A percentile compares a stretch with the other conserved stretches of the same genome.
Conservation (phyloP, 2,329 filamentous ascomycete species). For the Neoscytalidium dimidiatum region DNA sequence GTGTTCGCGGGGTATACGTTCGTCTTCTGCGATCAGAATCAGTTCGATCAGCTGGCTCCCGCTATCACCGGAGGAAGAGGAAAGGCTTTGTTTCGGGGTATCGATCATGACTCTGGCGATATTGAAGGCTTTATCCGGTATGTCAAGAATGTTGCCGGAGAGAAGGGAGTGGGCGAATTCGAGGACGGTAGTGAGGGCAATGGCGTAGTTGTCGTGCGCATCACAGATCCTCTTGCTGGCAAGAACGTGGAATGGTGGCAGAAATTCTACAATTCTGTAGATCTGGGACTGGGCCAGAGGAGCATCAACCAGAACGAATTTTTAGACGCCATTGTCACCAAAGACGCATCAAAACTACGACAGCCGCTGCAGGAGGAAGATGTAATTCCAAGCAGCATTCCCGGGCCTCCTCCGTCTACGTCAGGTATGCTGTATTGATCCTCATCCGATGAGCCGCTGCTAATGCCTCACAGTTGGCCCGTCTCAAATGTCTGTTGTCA, state of each 20-base stretch:
- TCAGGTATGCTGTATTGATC: conserved; percentile 20
- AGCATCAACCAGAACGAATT: conserved; percentile 90
- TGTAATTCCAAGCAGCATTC: conserved; percentile 24
- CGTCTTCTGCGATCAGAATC: conserved; percentile 75
- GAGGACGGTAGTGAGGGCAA: conserved; percentile 64
- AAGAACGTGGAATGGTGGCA: conserved; percentile 63
- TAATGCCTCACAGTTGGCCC: background rate
- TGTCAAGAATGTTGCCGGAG: conserved; percentile 72
- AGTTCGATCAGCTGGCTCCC: conserved; percentile 74
- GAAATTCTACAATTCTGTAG: conserved; percentile 68
- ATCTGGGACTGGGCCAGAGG: conserved; percentile 73
- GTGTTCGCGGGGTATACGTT: conserved; percentile 89
- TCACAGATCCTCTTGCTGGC: conserved; percentile 59
- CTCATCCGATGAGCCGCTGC: background rate
- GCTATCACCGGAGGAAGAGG: conserved; percentile 79
- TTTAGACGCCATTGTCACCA: conserved; percentile 82
- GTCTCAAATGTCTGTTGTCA: background rate
- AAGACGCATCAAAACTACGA: conserved; percentile 72
- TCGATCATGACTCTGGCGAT: conserved; percentile 64
- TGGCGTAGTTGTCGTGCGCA: conserved; percentile 78
- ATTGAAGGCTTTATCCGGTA: conserved; percentile 77
- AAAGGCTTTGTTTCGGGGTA: conserved; percentile 71
- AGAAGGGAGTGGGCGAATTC: conserved; percentile 68
- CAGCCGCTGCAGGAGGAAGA: conserved; percentile 57
- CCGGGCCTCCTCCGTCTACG: conserved; percentile 19